Percentiles rank a stretch among this genome's conserved stretches.
phyloP scores from a whole-genome alignment of 2,329 filamentous ascomycete species.

The Cytospora leucostoma region DNA sequence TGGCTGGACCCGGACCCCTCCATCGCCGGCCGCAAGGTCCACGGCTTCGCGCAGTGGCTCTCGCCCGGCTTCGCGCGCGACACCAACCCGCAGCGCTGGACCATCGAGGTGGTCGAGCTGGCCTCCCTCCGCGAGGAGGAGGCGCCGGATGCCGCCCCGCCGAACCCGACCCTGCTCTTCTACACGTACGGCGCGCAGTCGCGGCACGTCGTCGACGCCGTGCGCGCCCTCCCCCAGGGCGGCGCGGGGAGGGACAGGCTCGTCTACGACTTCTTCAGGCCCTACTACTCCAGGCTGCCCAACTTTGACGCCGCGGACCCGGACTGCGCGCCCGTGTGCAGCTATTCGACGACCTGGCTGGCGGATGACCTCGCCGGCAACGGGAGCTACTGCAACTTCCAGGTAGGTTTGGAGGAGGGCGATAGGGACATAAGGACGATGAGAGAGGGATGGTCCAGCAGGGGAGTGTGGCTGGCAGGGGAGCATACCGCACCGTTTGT shows the following conservation, averaged over 20 bases:
- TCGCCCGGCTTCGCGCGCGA: conserved; percentile 65
- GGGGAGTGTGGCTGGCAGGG: conserved; percentile 81
- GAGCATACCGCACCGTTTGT: conserved; percentile 92
- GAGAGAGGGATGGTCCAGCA: conserved; percentile 62
- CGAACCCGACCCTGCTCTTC: conserved; percentile 78
- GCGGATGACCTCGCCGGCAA: conserved; percentile 77
- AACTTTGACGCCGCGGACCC: conserved; percentile 58
- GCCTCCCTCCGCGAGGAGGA: conserved; percentile 54
- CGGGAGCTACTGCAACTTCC: conserved; percentile 86
- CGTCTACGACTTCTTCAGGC: conserved; percentile 68
- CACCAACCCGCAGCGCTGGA: conserved; percentile 67
- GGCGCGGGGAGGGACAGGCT: conserved; percentile 53
- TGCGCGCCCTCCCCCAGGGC: conserved; percentile 42
- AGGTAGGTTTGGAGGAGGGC: conserved; percentile 68
- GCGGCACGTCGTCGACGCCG: conserved; percentile 39
- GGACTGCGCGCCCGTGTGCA: conserved; percentile 62
- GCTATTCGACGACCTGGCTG: conserved; percentile 76
- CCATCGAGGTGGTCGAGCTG: conserved; percentile 76
- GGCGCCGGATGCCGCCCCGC: conserved; percentile 48
- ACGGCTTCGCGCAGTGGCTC: conserved; percentile 77
- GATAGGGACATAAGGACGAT: conserved; percentile 71
- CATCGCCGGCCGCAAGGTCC: conserved; percentile 43
- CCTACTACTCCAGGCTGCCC: conserved; percentile 76
- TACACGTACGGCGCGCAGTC: conserved; percentile 71
- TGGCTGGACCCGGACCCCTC: conserved; percentile 56